Conservation (phyloP, 2,329 filamentous ascomycete species). For the Colletotrichum lindemuthianum region DNA sequence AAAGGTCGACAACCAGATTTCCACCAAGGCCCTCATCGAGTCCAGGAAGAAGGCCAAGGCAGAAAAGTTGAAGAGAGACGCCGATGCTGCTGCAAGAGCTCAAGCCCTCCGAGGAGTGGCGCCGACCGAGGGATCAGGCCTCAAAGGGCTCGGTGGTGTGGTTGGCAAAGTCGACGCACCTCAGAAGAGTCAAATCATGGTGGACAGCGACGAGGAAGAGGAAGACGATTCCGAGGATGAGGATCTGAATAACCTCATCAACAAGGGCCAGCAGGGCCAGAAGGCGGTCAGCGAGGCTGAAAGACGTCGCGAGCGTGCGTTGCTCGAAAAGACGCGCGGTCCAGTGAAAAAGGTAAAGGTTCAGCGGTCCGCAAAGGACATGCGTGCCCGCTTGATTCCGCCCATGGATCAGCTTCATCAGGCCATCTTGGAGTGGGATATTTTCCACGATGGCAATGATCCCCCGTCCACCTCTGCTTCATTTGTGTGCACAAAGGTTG, state of each 20-base stretch:
- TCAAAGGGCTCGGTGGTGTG: slow-evolving; percentile 74
- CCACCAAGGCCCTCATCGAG: slow-evolving; percentile 36
- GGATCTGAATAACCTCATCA: slow-evolving; percentile 57
- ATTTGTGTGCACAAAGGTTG: slow-evolving; percentile 75
- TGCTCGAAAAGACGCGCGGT: slow-evolving; percentile 68
- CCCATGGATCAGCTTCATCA: slow-evolving; percentile 87
- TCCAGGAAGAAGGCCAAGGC: slow-evolving; percentile 55
- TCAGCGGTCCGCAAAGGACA: slow-evolving; percentile 86
- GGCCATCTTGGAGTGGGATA: slow-evolving; percentile 92
- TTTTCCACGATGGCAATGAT: slow-evolving; percentile 88
- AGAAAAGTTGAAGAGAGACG: slow-evolving; percentile 77
- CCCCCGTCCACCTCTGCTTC: slow-evolving; percentile 75
- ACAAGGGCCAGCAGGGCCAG: slow-evolving; percentile 55
- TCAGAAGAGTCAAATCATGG: slow-evolving; percentile 88
- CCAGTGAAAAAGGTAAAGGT: slow-evolving; percentile 88
- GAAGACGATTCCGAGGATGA: slow-evolving; percentile 69
- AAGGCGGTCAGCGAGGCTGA: slow-evolving; percentile 62
- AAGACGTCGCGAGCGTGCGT: slow-evolving; percentile 54
- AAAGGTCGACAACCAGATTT: slow-evolving; percentile 27
- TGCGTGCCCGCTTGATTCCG: slow-evolving; percentile 90
- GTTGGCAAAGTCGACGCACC: slow-evolving; percentile 81
- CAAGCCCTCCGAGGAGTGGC: slow-evolving; percentile 68
- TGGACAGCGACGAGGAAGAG: slow-evolving; percentile 77
- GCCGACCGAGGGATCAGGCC: slow-evolving; percentile 81
- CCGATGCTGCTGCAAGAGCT: slow-evolving; percentile 75